Conservation (phyloP, 192 early-diverging fungal species). For the Pilobolus umbonatus region DNA sequence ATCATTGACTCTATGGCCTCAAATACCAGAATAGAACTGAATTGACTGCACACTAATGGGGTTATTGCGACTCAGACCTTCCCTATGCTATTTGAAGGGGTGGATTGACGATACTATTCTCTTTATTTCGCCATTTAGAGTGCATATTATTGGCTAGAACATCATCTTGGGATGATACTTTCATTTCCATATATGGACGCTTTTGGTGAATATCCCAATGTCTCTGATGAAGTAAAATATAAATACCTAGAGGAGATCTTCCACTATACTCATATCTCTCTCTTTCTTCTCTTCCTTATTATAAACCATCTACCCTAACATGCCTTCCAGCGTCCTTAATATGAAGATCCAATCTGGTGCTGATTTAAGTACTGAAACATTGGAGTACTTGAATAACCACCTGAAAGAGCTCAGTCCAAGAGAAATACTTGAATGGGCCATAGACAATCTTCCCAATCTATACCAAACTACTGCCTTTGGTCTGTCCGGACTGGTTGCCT, state of each 20-base stretch:
- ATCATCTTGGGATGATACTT: slow-evolving; percentile 21
- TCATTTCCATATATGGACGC: slow-evolving; percentile 4
- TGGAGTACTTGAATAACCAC: slow-evolving; percentile 71
- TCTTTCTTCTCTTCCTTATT: background rate
- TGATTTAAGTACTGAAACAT: slow-evolving; percentile 52
- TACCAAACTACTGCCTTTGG: slow-evolving; percentile 96
- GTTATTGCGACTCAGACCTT: slow-evolving; percentile 15
- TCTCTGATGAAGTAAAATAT: background rate
- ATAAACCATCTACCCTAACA: slow-evolving; percentile 11
- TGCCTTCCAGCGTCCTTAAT: slow-evolving; percentile 28
- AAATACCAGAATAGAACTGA: too few species aligned
- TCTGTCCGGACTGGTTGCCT: slow-evolving; percentile 81
- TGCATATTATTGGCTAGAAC: slow-evolving; percentile 24
- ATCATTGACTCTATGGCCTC: too few species aligned
- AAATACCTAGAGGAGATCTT: slow-evolving; percentile 1
- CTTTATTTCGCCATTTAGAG: slow-evolving; percentile 26
- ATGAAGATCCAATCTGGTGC: slow-evolving; percentile 18
- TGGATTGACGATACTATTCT: slow-evolving; percentile 15
- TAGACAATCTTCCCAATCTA: slow-evolving; percentile 68
- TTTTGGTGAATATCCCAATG: background rate
- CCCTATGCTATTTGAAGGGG: background rate
- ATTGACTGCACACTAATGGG: slow-evolving; percentile 1
- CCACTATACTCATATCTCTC: background rate
- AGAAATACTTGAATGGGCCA: slow-evolving; percentile 87
- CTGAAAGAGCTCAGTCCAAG: slow-evolving; percentile 64